Conservation (phyloP, 2,329 filamentous ascomycete species). For the Coniochaeta ligniaria region DNA sequence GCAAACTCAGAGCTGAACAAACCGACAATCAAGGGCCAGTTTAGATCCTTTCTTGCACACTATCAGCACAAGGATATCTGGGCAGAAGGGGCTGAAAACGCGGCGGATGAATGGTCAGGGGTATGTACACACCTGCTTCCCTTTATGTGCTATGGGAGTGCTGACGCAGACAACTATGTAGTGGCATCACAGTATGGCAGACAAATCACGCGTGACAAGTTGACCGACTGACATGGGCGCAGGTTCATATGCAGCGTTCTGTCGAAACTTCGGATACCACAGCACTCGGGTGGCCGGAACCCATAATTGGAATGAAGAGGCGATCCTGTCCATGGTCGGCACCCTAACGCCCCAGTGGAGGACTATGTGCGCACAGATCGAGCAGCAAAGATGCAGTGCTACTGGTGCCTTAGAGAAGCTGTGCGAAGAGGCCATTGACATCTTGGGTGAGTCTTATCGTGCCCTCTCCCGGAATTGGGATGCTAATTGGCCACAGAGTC, state of each 20-base stretch:
- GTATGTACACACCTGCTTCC: constrained; percentile 20
- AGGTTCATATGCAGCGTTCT: constrained; percentile 33
- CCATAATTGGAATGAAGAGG: constrained; percentile 39
- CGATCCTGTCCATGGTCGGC: constrained; percentile 25
- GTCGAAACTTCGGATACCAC: constrained; percentile 30
- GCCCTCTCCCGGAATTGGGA: neutral
- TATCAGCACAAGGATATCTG: constrained; percentile 12
- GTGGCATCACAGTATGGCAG: constrained; percentile 18
- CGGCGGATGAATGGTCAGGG: constrained; percentile 21
- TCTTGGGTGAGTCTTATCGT: neutral
- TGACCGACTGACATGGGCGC: neutral
- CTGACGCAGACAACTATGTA: constrained; percentile 4
- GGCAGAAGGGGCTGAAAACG: constrained; percentile 17
- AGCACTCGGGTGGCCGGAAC: constrained; percentile 15
- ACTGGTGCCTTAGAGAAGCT: neutral
- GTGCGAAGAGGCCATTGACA: neutral
- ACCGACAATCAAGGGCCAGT: neutral
- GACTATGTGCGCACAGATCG: constrained; percentile 10
- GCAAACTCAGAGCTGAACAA: neutral
- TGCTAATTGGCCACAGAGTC: neutral
- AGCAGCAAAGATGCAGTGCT: constrained; percentile 5
- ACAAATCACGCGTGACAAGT: neutral
- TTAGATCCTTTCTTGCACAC: neutral
- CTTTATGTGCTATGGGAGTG: neutral
- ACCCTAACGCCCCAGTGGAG: constrained; percentile 27